Percentiles rank a stretch among this genome's conserved stretches.
Conservation (phyloP, 352 stramenopile genomes). For the Globisporangium uncinulatum region DNA sequence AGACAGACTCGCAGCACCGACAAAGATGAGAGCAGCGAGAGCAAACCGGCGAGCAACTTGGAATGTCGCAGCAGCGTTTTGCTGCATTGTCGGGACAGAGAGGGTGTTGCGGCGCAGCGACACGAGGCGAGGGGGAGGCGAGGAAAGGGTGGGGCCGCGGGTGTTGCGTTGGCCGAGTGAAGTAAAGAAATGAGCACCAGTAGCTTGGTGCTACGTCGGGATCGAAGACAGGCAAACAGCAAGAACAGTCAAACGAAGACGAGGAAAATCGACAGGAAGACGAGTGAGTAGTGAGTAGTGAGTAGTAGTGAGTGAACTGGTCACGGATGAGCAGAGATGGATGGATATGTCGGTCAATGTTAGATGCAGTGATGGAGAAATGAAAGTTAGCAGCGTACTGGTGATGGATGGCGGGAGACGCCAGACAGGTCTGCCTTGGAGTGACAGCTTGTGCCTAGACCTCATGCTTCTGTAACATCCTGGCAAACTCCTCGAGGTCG, state of each 20-base stretch:
- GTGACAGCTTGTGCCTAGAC: conserved; percentile 17
- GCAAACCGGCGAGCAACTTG: not conserved
- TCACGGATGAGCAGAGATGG: not conserved
- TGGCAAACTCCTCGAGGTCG: conserved; percentile 62
- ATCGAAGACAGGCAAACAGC: no score
- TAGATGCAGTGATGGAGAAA: conserved; percentile 1
- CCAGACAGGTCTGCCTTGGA: not conserved
- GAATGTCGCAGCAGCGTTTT: not conserved
- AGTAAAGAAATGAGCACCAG: conserved; percentile 3
- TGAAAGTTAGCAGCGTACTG: not conserved
- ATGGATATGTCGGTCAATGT: not conserved
- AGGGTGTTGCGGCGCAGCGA: not conserved
- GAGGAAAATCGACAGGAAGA: no score
- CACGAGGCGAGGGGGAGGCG: not conserved
- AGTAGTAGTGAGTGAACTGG: not conserved
- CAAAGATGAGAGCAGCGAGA: not conserved
- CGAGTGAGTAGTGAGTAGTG: not conserved
- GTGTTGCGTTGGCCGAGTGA: not conserved
- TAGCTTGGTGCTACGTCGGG: not conserved
- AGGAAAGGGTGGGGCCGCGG: no score
- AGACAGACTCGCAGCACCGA: not conserved
- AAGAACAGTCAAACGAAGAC: no score
- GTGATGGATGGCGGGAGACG: conserved; percentile 1
- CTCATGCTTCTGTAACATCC: conserved; percentile 72
- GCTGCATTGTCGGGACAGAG: not conserved